These are phyloP conservation scores for Bryum argenteum DNA, from an alignment of 225 moss, liverwort and hornwort species.

Conservation along the genomic window DNA sequence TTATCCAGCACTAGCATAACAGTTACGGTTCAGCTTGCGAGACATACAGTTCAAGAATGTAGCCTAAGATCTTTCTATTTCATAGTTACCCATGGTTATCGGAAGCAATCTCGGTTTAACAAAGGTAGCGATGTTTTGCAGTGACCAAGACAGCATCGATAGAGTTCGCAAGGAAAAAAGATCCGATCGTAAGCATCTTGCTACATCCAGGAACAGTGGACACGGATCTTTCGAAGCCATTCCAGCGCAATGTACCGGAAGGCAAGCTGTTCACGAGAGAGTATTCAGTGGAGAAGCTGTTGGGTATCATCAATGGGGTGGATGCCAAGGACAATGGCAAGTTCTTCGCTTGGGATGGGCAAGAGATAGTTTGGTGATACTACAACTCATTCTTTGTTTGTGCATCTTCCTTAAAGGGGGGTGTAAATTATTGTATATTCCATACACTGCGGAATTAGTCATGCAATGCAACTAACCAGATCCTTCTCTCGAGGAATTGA, in stretches of 20 bases:
- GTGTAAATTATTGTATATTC: no score
- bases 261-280: conserved; percentile 82
- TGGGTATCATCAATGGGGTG: conserved; percentile 68
- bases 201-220: conserved; percentile 96
- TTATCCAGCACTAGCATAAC: no score
- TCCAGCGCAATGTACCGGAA: conserved; percentile 83
- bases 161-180: conserved; percentile 81
- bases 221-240: conserved; percentile 92
- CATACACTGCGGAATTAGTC: no score
- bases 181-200: conserved; percentile 78
- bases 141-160: conserved; percentile 91
- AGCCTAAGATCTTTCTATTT: no score
- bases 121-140: conserved; percentile 24
- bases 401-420: no score
- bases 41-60: no score
- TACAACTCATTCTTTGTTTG: no score
- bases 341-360: conserved; percentile 95
- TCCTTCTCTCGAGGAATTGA: no score
- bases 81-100: no score
- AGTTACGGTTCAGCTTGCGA: no score
- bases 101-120: no score
- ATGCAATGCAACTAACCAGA: no score
- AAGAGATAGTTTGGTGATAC: conserved; percentile 79
- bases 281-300: conserved; percentile 74
- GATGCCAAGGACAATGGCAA: conserved; percentile 70